Evolutionary conservation across 805 yeast genomes (phyloP), one percentile per base, ranked within the genome.

Genomic region (Limtongozyma cylindracea): DNA sequence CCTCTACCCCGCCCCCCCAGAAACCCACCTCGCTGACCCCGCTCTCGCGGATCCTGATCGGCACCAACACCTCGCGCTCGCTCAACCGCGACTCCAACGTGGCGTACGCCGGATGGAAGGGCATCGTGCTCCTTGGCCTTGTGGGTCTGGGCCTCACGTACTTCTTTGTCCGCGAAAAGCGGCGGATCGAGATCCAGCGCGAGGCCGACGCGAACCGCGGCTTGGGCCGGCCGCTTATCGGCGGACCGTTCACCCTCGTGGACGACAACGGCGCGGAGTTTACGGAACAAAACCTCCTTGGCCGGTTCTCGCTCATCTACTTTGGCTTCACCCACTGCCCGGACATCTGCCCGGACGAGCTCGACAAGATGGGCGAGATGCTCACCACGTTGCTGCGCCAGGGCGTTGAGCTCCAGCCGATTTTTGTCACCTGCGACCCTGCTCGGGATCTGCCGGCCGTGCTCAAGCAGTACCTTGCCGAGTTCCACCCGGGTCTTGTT

Each of bases 311-410:
- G 8, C 50, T 88, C 20, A 44, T 84, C n/a, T 88, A 88, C 43
- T 88, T 88, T 47, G 98, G 98, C 1, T 88, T 88, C 51, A 74
- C 94, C 4, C 82, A 82, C 47, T 88, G 98, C 48, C 98, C 98
- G 5, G 98, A 88, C 46, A 82, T 88, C 24, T 88, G 98, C 45
- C 98, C 98, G 8, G 98, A 88, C 43, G 98, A 88, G 43, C 59
- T 88, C 27, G 98, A 88, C 42, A 77, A 84, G 39, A 56, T 88
- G 39, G 84, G 93, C 4, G 56, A 65, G 15, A 67, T 72, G 49
- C 51, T 61, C 36, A 62, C 59, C 30, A 57, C 53, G 17, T 53
- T 84, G 37, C 65, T 71, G 37, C 35, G 45, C 12, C 54, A 63
- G 24, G 54, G 57, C 7, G 60, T 71, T 27, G 49, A 61, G 20